phyloP scores from a whole-genome alignment of 2,329 filamentous ascomycete genomes.

The Rhexocercosporidium sp. region DNA sequence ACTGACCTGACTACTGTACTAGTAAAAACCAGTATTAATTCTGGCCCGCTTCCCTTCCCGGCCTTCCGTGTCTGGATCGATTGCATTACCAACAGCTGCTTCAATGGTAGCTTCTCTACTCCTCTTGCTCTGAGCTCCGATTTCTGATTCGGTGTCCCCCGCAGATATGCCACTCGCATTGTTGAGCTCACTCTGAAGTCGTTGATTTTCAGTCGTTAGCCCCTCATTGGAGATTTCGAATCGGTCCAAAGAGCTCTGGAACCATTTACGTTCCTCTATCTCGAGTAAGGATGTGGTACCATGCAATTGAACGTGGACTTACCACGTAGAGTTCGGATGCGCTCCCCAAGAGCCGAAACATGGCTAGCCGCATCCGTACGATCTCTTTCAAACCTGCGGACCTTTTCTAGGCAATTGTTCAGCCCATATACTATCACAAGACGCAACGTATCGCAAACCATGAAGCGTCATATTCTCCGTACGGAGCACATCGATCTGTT shows the following conservation, averaged over 20 bases:
- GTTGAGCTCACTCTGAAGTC: neutral
- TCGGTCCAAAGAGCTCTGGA: neutral
- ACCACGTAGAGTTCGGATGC: neutral
- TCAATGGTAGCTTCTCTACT: neutral
- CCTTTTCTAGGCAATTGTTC: neutral
- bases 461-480: neutral
- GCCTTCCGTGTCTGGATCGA: neutral
- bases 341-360: neutral
- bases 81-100: neutral
- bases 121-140: neutral
- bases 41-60: neutral
- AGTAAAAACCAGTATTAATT: neutral
- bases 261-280: neutral
- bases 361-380: neutral
- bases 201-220: neutral
- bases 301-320: constrained; percentile 1
- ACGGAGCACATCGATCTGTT: neutral
- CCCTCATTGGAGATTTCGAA: neutral
- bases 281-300: neutral
- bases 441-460: neutral
- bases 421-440: neutral
- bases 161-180: neutral
- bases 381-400: neutral
- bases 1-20: neutral
- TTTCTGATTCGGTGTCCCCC: neutral